Evolutionary conservation across 768 basidiomycete species (phyloP), one percentile per base, ranked within the genome.

Genomic region (Lactarius akahatsu): DNA sequence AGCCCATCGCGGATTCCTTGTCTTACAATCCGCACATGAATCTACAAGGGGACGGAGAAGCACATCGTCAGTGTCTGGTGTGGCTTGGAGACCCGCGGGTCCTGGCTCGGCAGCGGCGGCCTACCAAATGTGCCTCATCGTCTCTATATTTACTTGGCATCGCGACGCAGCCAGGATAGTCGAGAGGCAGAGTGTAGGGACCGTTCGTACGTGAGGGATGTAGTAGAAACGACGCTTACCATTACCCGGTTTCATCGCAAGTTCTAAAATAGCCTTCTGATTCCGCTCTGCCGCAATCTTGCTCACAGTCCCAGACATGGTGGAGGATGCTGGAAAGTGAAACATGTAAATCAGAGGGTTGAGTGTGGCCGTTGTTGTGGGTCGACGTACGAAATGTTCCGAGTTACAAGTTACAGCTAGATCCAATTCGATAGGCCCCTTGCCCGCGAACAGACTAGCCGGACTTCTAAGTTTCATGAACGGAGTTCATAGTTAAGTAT

Each of bases 1-100:
- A 6, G 93, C 90, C 96, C 96, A 98, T 77, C 93, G 80, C 7
- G 95, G 95, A 72, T 86, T 83, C 64, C 88, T 82, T n/a, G 89
- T 78, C 77, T 90, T 92, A 76, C 96, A 98, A 76, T 98, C 96
- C 7, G 96, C 95, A 75, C 96, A 98, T 15, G 83, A 75, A 75
- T 94, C 95, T 97, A 73, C 16, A 34, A 58, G 36, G 13, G 52
- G 43, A 40, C 32, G 38, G 58, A 41, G 57, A 62, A 43, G 56
- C 20, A 23, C 15, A 3, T 50, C 18, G 57, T 68, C 52, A 69
- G 68, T n/a, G 23, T 20, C 36, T 41, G 34, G 41, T 41, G n/a
- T 7, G 47, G 7, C 41, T 43, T 41, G 34, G 38, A 23, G 32
- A 57, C 36, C 57, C 30, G 47, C 54, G 34, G 57, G 11, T 32